Evolutionary conservation across 495 filamentous ascomycete genomes (phyloP).

Genomic region (Penicillium salamii): DNA sequence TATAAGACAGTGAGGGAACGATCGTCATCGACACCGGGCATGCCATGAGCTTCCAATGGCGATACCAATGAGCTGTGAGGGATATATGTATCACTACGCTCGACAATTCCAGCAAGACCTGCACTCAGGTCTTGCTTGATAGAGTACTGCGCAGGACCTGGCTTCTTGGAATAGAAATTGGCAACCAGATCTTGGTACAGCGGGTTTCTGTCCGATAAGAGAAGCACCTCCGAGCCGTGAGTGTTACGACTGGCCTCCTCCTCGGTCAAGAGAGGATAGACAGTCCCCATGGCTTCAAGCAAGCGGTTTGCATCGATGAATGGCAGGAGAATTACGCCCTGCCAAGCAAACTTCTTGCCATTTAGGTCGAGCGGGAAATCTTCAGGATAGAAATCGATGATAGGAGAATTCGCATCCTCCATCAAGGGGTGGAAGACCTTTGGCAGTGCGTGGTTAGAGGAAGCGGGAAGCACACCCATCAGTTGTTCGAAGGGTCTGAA

Average conservation of each 20-base stretch:
- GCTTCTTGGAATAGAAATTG: conserved; percentile 90
- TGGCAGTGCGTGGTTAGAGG: conserved; percentile 87
- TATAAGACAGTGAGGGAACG: conserved; percentile 81
- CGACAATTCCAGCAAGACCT: conserved; percentile 75
- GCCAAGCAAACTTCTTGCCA: conserved; percentile 98
- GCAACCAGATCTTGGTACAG: conserved; percentile 77
- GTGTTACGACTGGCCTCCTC: conserved; percentile 79
- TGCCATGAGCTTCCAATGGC: conserved; percentile 59
- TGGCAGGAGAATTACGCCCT: conserved; percentile 88
- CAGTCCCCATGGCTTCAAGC: conserved; percentile 76
- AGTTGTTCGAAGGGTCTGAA: conserved; percentile 96
- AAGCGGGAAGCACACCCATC: conserved; percentile 95
- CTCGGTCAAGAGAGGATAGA: conserved; percentile 72
- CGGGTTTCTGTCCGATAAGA: conserved; percentile 77
- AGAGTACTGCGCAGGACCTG: conserved; percentile 59
- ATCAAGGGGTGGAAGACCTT: conserved; percentile 83
- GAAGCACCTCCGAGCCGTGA: conserved; percentile 74
- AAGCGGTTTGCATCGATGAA: conserved; percentile 94
- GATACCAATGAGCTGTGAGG: conserved; percentile 66
- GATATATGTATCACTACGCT: conserved; percentile 76
- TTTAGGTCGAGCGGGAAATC: conserved; percentile 93
- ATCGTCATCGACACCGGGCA: conserved; percentile 80
- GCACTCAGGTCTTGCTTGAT: conserved; percentile 71
- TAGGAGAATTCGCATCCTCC: conserved; percentile 80
- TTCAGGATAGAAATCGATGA: conserved; percentile 96